Evolutionary conservation across 2,329 filamentous ascomycete species (phyloP), one percentile per base, ranked within the genome.

Genomic region (Aspergillus sp.): DNA sequence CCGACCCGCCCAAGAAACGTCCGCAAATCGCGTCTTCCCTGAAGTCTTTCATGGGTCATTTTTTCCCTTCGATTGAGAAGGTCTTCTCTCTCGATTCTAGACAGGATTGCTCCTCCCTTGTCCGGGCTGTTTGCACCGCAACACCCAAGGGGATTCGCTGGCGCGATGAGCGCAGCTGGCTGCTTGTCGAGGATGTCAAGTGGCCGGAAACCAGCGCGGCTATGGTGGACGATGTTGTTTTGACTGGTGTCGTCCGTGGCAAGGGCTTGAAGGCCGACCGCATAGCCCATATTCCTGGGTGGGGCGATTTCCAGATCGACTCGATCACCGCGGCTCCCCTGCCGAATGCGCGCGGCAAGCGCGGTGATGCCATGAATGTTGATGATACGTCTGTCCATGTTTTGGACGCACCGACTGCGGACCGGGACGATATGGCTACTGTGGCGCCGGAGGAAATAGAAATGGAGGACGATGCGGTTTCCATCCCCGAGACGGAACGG

Each of bases 121-220:
- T 96, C 60, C 76, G 93, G 32, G 89, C 86, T 16, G 66, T 98
- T 11, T 98, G 91, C 68, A 94, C 80, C 43, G 86, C 82, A 22
- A 86, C 82, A 26, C 89, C 91, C 8, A 96, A 93, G 64, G 91
- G 91, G 1, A 75, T 98, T n/a, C 70, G 80, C 42, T 98, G 91
- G 91, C 77, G 91, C 48, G 91, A 98, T 32, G 86, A 94, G 44
- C 75, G 91, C 46, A 93, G 86, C 49, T 98, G 91, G 84, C 85
- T 98, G 80, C 66, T 94, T 36, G 76, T 89, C 4, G 91, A 98
- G 44, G 74, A 88, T 16, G 68, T 94, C 33, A 64, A 74, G 45
- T 93, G 86, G 71, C 71, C 75, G 8, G 69, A 74, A 16, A 68
- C 63, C 4, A 69, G 70, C 8, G 47, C 55, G 14, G 51, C 55